Conservation (phyloP, 176 grass and related monocot genomes). For the Poa pratensis region DNA sequence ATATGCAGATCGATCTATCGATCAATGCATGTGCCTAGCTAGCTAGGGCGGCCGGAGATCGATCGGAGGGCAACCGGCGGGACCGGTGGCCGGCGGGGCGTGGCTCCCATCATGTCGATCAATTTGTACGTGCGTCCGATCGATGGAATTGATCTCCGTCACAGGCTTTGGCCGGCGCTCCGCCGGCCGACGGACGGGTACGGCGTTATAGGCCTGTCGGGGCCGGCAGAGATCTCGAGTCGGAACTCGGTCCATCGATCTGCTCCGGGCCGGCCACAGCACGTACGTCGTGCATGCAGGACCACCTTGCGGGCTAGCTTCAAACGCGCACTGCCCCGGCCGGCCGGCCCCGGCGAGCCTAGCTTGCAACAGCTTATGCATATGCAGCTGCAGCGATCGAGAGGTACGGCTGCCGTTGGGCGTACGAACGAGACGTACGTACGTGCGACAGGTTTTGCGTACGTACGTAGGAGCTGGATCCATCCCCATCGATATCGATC, state of each 20-base stretch:
- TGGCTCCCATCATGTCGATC: conserved; percentile 36
- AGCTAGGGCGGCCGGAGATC: background rate
- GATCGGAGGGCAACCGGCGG: background rate
- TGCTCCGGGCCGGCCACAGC: too few relatives aligned
- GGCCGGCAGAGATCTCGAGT: conserved; percentile 54
- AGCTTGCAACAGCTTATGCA: background rate
- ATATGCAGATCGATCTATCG: background rate
- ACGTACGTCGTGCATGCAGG: background rate
- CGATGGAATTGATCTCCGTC: conserved; percentile 51
- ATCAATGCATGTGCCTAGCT: background rate
- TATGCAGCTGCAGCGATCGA: too few relatives aligned
- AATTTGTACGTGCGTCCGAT: conserved; percentile 36
- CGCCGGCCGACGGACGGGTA: conserved; percentile 14
- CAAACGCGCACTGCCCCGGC: background rate
- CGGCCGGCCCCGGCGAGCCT: background rate
- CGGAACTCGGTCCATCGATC: background rate
- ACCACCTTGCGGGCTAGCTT: background rate
- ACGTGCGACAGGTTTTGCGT: background rate
- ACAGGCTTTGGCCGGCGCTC: conserved; percentile 54
- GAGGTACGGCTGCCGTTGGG: background rate
- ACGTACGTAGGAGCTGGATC: background rate
- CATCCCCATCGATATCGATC: background rate
- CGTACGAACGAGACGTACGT: background rate
- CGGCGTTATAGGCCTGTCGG: conserved; percentile 66
- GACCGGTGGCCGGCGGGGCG: background rate